Evolutionary conservation across 148 eudicot species (phyloP), one percentile per base, ranked within the genome.

Genomic region (Amaranthus palmeri): DNA sequence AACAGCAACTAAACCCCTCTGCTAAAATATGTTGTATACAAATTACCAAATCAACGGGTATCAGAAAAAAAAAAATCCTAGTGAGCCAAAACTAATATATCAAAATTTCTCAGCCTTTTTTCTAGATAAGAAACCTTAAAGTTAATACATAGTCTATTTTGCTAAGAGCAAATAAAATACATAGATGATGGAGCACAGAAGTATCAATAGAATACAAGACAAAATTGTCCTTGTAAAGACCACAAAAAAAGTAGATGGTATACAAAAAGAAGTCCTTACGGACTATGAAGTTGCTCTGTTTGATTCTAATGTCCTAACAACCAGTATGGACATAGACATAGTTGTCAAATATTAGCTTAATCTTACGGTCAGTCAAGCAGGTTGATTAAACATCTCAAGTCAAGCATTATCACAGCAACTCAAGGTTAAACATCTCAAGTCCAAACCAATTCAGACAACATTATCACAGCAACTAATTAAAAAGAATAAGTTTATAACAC

Each of bases 61-160:
- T 49, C 58, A 40, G 45, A 36, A 69, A n/a, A n/a, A n/a, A n/a
- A 42, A 69, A 70, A 70, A 25, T 14, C 6, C 25, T 36, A n/a
- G 67, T 63, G 50, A 42, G 11, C 43, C 9, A 8, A 44, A 8
- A 14, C 4, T 43, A 8, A 4, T 46, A 12, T 41, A 54, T 25
- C 36, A n/a, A 55, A 63, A 61, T 67, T 15, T 48, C 66, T 47
- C 15, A 61, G 41, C 67, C 61, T 72, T 36, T n/a, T 5, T 13
- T 7, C 18, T 8, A 4, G 51, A 14, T 12, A 60, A 17, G 14
- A 10, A 46, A 43, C 17, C 17, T 13, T 25, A 61, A 61, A 2
- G 2, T 41, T 42, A 7, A 41, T 5, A n/a, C 14, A 36, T 36
- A 67, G 52, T n/a, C 58, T 57, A 51, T 67, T 51, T 67, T 40